Percentiles rank a stretch among this genome's conserved stretches.
Conservation (phyloP, 2,329 filamentous ascomycete genomes). For the Claviceps maximensis region DNA sequence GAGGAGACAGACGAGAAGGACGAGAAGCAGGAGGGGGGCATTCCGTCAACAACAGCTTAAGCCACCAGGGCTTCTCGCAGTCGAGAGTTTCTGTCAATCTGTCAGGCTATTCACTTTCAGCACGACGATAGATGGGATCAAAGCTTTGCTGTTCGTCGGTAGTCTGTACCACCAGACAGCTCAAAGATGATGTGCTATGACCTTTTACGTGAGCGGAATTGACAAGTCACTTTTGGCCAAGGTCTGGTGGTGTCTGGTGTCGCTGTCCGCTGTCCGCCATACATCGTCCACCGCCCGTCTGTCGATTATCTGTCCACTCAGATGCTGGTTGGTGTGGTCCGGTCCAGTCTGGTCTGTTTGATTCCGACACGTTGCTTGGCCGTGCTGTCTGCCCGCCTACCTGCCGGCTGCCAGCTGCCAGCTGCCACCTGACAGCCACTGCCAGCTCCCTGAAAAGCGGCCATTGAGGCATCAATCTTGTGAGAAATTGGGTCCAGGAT, state of each 20-base stretch:
- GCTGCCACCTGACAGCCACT: background rate
- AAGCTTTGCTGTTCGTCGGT: background rate
- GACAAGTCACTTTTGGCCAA: background rate
- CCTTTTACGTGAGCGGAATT: background rate
- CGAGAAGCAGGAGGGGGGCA: background rate
- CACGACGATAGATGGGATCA: background rate
- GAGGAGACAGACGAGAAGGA: background rate
- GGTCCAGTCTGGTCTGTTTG: too few species aligned
- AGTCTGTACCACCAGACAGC: background rate
- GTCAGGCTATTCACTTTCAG: background rate
- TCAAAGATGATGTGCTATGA: background rate
- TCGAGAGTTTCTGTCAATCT: background rate
- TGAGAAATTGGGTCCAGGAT: background rate
- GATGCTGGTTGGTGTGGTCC: too few species aligned
- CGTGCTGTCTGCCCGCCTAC: background rate
- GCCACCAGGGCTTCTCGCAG: background rate
- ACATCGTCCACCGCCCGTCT: too few species aligned
- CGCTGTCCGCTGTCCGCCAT: too few species aligned
- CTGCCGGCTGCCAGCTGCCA: background rate
- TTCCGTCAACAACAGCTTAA: background rate
- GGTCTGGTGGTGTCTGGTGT: background rate
- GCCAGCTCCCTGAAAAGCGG: background rate
- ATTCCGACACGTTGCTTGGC: too few species aligned
- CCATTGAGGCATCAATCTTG: background rate
- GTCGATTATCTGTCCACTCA: too few species aligned